phyloP scores from a whole-genome alignment of 192 early-diverging fungal species.

The Radiomyces spectabilis region DNA sequence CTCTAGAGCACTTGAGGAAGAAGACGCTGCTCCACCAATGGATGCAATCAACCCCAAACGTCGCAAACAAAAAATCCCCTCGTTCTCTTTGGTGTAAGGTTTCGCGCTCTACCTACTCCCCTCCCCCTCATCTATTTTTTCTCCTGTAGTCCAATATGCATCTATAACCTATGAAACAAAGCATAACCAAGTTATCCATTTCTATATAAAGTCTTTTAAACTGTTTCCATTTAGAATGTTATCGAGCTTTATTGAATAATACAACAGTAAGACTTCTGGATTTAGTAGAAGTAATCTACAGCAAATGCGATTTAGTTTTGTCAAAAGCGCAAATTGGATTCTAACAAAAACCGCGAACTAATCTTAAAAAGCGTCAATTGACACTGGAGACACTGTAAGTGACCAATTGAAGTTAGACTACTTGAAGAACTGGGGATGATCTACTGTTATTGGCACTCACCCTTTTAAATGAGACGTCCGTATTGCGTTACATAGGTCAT shows the following conservation, averaged over 20 bases:
- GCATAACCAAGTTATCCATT: not conserved
- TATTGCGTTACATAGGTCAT: too few species aligned
- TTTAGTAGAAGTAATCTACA: too few species aligned
- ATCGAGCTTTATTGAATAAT: not conserved
- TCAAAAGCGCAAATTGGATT: too few species aligned
- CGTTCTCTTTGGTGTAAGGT: not conserved
- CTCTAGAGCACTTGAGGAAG: not conserved
- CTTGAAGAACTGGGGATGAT: too few species aligned
- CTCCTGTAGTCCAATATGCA: constrained; percentile 2
- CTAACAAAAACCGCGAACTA: too few species aligned
- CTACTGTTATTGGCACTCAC: too few species aligned
- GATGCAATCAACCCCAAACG: not conserved
- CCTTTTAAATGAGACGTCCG: too few species aligned
- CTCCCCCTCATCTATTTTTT: not conserved
- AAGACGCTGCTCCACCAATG: not conserved
- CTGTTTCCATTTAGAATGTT: not conserved
- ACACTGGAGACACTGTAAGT: too few species aligned
- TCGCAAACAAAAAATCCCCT: not conserved
- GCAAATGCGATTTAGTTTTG: not conserved
- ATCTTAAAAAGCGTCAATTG: not conserved
- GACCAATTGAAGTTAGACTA: too few species aligned
- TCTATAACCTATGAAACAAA: too few species aligned
- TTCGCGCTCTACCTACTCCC: too few species aligned
- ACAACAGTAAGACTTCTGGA: not conserved
- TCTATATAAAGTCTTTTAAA: not conserved